Base-by-base conservation (phyloP, 2,329 filamentous ascomycete genomes). In the Neonectria neomacrospora region DNA sequence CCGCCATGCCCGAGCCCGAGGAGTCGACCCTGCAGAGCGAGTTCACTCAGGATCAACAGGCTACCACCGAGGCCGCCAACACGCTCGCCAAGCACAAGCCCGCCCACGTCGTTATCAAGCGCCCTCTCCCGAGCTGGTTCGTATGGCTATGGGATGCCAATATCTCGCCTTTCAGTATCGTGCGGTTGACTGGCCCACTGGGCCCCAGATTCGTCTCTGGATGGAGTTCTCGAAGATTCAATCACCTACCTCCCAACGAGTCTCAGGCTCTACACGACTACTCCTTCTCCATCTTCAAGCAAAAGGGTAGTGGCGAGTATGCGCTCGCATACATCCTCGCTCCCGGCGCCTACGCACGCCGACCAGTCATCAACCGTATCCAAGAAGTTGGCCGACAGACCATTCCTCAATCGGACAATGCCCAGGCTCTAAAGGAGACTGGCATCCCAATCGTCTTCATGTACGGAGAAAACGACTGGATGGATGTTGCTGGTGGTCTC, bases 401-500 rank as follows among this genome's bases (percentile, higher is more conserved):
- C 7, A 76, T 86, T 63, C 71, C 73, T 52, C 72, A 72, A 3
- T 61, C 74, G 6, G 68, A 75, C 8, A 71, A 71, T 23, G 67
- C 63, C 8, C 64, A 68, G 10, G 61, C 70, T 16, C 60, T 72
- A 42, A 79, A 76, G 60, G 86, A 88, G 71, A 91, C 85, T 0
- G 94, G 94, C 1, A 83, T 94, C 53, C 95, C 96, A 0, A 83
- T 98, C 32, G 86, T 98, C 9, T 87, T 99, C 76, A 94, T 98
- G 91, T 99, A 99, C 75, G 96, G 96, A 67, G 94, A 98, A 73
- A 90, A 96, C 74, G 96, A 99, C 82, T 99, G 96, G 96, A 99
- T 99, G 96, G 96, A 99, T 70, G 90, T 96, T 9, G 88, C 89
- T 0, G 96, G 94, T 28, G 96, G 96, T 0, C 88, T 90, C 50